These are phyloP conservation scores for Hexamita inflata DNA, from an alignment of 208 protist genomes.

Conservation along the genomic window DNA sequence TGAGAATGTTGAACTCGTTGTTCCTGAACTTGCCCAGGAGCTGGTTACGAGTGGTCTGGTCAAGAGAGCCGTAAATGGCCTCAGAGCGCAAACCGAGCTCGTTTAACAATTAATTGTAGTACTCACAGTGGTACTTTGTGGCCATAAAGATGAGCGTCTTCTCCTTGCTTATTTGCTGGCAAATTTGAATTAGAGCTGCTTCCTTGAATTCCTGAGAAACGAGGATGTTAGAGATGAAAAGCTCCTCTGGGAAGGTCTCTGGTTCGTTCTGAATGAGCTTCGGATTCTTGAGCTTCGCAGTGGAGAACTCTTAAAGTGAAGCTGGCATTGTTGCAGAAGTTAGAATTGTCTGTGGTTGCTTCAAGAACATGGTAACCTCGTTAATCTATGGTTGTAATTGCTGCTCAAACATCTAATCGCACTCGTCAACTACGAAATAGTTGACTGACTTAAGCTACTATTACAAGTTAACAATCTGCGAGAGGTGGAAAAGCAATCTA, in stretches of 20 bases:
- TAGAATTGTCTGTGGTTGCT: slow-evolving; percentile 13
- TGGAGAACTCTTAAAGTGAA: not conserved
- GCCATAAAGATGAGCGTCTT: not conserved
- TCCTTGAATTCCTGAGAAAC: too few species aligned
- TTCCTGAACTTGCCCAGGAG: not conserved
- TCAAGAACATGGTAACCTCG: not conserved
- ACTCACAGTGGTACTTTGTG: slow-evolving; percentile 15
- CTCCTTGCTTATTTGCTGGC: not conserved
- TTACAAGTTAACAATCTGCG: not conserved
- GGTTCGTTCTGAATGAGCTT: not conserved
- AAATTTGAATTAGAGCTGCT: not conserved
- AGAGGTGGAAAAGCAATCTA: not conserved
- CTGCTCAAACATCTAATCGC: slow-evolving; percentile 23
- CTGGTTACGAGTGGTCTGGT: not conserved
- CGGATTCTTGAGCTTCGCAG: not conserved
- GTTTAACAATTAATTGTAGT: not conserved
- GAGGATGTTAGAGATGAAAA: not conserved
- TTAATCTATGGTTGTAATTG: not conserved
- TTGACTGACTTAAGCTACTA: slow-evolving; percentile 9
- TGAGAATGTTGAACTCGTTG: slow-evolving; percentile 9
- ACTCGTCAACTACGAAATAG: slow-evolving; percentile 29
- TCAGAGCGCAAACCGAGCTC: not conserved
- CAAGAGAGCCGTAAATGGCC: slow-evolving; percentile 19
- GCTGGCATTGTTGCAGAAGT: not conserved
- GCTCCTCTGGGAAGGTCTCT: not conserved